Conservation (phyloP, 2,329 filamentous ascomycete species). For the Plenodomus biglobosus region DNA sequence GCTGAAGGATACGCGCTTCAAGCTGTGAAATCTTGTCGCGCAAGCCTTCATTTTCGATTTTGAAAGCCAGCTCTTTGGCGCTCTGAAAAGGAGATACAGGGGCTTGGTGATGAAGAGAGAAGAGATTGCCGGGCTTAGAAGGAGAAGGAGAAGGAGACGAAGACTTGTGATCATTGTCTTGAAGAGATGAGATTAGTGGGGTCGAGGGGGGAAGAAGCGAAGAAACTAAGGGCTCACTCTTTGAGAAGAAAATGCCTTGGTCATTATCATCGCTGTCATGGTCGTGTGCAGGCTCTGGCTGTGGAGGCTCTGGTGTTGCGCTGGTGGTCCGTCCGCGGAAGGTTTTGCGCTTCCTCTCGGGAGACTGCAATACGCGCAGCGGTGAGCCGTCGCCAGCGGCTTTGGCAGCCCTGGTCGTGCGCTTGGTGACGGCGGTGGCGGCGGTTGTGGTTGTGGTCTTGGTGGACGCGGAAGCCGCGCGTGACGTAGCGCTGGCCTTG, state of each 20-base stretch:
- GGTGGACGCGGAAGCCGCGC: slow-evolving; percentile 9
- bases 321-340: slow-evolving; percentile 4
- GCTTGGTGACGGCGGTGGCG: slow-evolving; percentile 13
- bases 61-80: not conserved
- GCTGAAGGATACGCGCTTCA: slow-evolving; percentile 4
- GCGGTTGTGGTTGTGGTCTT: slow-evolving; percentile 10
- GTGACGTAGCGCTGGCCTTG: slow-evolving; percentile 12
- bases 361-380: slow-evolving; percentile 15
- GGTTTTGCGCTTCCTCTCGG: slow-evolving; percentile 13
- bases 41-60: slow-evolving; percentile 3
- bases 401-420: slow-evolving; percentile 17
- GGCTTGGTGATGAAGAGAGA: not conserved
- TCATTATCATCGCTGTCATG: slow-evolving; percentile 15
- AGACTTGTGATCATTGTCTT: not conserved
- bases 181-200: not conserved
- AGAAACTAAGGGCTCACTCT: slow-evolving; percentile 18
- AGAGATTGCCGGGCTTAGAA: not conserved
- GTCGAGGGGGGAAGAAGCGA: not conserved
- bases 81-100: not conserved
- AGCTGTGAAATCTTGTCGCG: slow-evolving; percentile 13
- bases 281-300: slow-evolving; percentile 8
- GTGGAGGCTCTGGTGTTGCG: slow-evolving; percentile 8
- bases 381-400: slow-evolving; percentile 17
- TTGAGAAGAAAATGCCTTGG: slow-evolving; percentile 22
- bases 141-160: not conserved